Percentiles rank a stretch among this genome's conserved stretches.
Evolutionary conservation across 176 grass and related monocot species (phyloP).

Genomic region (Bromus sterilis): DNA sequence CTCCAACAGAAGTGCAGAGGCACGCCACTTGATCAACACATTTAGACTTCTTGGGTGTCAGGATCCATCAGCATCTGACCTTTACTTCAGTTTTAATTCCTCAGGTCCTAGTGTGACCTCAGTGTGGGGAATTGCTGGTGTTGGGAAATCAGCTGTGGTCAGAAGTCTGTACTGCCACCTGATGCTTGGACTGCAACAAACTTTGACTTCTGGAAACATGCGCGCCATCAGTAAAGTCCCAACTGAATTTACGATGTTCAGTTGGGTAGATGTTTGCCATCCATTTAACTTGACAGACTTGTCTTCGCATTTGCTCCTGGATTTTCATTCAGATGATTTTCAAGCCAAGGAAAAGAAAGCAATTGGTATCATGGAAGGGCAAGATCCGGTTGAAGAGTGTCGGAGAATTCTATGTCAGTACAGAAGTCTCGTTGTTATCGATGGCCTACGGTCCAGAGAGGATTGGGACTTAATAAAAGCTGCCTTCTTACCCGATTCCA

Average conservation of each 20-base stretch:
- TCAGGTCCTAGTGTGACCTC: background rate
- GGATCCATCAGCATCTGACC: accelerated
- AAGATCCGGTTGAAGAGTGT: background rate
- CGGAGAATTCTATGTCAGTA: background rate
- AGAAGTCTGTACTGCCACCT: background rate
- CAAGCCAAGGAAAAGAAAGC: background rate
- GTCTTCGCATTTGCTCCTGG: background rate
- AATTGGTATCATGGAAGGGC: background rate
- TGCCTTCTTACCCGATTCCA: background rate
- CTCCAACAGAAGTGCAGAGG: background rate
- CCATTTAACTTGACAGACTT: background rate
- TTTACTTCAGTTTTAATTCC: accelerated
- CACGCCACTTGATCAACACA: background rate
- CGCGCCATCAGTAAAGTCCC: accelerated
- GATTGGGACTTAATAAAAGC: background rate
- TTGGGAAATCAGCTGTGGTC: background rate
- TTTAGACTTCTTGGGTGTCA: background rate
- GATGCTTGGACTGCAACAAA: background rate
- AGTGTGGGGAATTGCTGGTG: background rate
- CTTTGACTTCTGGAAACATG: accelerated
- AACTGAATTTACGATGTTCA: background rate
- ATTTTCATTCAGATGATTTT: background rate
- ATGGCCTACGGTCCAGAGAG: background rate
- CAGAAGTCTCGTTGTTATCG: background rate
- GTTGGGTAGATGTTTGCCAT: background rate